Evolutionary conservation across 371 early-diverging fungal species (phyloP).

Genomic region (Apophysomyces elegans): DNA sequence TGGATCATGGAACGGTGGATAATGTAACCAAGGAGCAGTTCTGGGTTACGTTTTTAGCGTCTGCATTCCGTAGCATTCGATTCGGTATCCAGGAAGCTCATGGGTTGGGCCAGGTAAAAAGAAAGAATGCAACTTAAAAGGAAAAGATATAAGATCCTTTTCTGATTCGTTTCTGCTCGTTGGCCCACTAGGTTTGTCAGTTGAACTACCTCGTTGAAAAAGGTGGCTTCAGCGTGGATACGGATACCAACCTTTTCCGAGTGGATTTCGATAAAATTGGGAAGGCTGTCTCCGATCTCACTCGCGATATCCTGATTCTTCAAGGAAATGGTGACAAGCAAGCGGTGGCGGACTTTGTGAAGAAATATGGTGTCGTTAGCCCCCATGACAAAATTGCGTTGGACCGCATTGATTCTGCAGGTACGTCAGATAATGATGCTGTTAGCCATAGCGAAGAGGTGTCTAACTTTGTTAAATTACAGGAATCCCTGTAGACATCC

Average conservation of each 20-base stretch:
- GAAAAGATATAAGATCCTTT: no score
- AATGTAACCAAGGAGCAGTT: constrained; percentile 66
- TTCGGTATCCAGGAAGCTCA: constrained; percentile 84
- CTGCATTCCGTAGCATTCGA: constrained; percentile 80
- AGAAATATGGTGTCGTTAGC: constrained; percentile 62
- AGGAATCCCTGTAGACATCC: constrained; percentile 56
- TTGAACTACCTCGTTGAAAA: constrained; percentile 74
- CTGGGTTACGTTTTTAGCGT: constrained; percentile 80
- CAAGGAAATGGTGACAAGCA: constrained; percentile 82
- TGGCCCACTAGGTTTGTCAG: constrained; percentile 45
- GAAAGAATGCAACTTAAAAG: neutral
- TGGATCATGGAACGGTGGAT: constrained; percentile 65
- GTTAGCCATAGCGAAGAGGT: neutral
- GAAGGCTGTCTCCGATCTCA: constrained; percentile 68
- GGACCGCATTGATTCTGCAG: constrained; percentile 55
- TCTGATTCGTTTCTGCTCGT: neutral
- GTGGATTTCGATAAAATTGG: constrained; percentile 73
- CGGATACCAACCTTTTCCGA: constrained; percentile 50
- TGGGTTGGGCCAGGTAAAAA: constrained; percentile 73
- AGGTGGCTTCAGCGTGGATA: constrained; percentile 66
- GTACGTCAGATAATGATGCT: constrained; percentile 18
- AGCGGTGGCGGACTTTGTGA: constrained; percentile 64
- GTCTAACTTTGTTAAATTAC: neutral
- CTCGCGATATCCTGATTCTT: constrained; percentile 71
- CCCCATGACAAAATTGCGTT: constrained; percentile 58